Evolutionary conservation across 2,329 filamentous ascomycete species (phyloP).

Genomic region (Ascomycota sp.): DNA sequence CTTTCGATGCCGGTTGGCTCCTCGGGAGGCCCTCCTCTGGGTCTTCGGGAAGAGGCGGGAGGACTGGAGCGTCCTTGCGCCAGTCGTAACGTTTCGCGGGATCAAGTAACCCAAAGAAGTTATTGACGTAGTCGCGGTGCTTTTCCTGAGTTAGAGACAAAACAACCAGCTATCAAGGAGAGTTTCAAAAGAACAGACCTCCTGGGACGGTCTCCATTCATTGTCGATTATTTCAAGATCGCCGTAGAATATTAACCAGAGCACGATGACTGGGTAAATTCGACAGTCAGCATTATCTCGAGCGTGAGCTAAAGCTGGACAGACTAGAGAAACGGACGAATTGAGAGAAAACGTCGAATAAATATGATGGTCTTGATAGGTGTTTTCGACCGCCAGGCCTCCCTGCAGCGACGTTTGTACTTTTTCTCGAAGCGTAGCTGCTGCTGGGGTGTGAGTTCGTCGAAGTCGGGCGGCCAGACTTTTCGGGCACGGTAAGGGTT

Average conservation of each 20-base stretch:
- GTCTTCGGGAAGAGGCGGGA: too few species aligned
- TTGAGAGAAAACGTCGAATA: too few species aligned
- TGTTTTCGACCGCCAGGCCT: conserved; percentile 38
- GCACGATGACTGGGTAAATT: conserved; percentile 17
- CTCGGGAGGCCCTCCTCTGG: too few species aligned
- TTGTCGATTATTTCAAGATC: conserved; percentile 24
- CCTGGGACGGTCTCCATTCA: conserved; percentile 20
- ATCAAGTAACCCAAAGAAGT: conserved; percentile 19
- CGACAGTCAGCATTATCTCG: too few species aligned
- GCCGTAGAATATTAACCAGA: conserved; percentile 19
- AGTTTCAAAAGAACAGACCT: too few species aligned
- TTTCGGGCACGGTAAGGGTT: conserved; percentile 48
- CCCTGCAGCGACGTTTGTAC: conserved; percentile 47
- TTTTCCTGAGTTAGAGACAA: conserved; percentile 5
- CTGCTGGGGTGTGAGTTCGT: conserved; percentile 46
- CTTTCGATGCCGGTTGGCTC: too few species aligned
- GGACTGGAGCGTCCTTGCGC: conserved; percentile 11
- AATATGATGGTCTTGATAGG: conserved; percentile 48
- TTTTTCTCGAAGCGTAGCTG: conserved; percentile 63
- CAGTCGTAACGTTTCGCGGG: conserved; percentile 21
- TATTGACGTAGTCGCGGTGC: conserved; percentile 16
- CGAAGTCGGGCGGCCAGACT: conserved; percentile 61
- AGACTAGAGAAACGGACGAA: too few species aligned
- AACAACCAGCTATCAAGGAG: too few species aligned
- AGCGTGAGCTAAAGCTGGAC: too few species aligned